phyloP scores from a whole-genome alignment of 768 basidiomycete species.

The Boletellus ananiceps region DNA sequence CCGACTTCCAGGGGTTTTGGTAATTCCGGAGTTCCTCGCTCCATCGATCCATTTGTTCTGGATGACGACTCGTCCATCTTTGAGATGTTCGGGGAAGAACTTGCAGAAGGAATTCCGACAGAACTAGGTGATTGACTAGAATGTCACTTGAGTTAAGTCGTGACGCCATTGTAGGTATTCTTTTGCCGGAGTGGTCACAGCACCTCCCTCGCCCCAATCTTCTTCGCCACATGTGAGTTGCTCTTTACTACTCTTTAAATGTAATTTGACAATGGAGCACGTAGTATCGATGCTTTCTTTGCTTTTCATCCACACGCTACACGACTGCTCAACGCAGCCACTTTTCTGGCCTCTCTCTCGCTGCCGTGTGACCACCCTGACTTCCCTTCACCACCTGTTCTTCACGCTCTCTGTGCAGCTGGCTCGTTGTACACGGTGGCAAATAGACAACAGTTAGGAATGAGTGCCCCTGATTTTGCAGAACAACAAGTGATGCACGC shows the following conservation, averaged over 20 bases:
- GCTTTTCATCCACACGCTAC: slow-evolving; percentile 68
- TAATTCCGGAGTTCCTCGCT: background rate
- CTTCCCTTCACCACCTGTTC: slow-evolving; percentile 65
- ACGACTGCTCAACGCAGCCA: slow-evolving; percentile 62
- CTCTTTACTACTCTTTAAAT: background rate
- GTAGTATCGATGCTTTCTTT: slow-evolving; percentile 76
- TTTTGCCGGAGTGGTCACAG: slow-evolving; percentile 48
- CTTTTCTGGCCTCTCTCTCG: slow-evolving; percentile 59
- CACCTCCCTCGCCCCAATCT: slow-evolving; percentile 59
- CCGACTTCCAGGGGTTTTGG: background rate
- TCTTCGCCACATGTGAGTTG: slow-evolving; percentile 60
- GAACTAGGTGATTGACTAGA: slow-evolving; percentile 5
- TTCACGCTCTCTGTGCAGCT: slow-evolving; percentile 86
- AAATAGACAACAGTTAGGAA: slow-evolving; percentile 18
- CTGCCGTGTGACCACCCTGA: slow-evolving; percentile 64
- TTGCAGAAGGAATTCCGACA: background rate
- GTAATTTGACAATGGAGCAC: background rate
- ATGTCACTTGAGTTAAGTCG: background rate
- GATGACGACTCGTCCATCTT: background rate
- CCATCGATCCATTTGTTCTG: background rate
- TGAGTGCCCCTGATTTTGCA: slow-evolving; percentile 42
- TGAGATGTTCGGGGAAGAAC: background rate
- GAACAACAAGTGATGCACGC: slow-evolving; percentile 59
- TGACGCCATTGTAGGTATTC: slow-evolving; percentile 14
- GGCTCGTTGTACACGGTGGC: slow-evolving; percentile 73